A percentile compares a stretch with the other conserved stretches of the same genome.
Evolutionary conservation across 202 grass and related monocot species (phyloP).

Genomic region (Zizania palustris): DNA sequence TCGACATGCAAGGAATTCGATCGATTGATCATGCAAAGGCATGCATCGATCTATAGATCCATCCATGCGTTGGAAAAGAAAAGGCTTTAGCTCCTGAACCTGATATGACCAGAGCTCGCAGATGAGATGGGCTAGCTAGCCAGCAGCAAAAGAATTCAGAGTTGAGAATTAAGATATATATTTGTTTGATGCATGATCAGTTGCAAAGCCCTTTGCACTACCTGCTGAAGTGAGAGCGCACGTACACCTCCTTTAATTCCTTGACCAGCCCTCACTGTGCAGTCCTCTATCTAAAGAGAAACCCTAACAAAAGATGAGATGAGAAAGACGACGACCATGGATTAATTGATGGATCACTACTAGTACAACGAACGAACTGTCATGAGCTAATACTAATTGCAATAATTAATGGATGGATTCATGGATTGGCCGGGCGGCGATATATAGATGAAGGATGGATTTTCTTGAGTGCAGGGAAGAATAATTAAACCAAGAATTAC

Average conservation of each 20-base stretch:
- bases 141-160: not conserved
- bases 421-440: not conserved
- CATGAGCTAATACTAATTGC: not conserved
- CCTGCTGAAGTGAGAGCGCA: not conserved
- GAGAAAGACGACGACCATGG: not conserved
- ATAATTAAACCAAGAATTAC: not conserved
- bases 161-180: no score
- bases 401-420: no score
- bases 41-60: conserved; percentile 7
- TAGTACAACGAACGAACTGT: not conserved
- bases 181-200: not conserved
- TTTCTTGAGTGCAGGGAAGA: conserved; percentile 17
- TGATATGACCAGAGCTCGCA: conserved; percentile 39
- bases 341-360: not conserved
- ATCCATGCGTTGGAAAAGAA: conserved; percentile 39
- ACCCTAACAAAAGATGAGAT: conserved; percentile 40
- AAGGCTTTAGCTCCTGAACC: conserved; percentile 11
- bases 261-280: conserved; percentile 1
- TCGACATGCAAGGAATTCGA: no score
- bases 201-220: conserved; percentile 43
- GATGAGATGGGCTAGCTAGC: not conserved
- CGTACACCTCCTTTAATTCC: not conserved
- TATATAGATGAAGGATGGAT: not conserved
- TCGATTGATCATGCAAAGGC: conserved; percentile 29
- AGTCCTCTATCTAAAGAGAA: conserved; percentile 21